Evolutionary conservation across 768 basidiomycete genomes (phyloP).

Genomic region (Antrodiella citrinella): DNA sequence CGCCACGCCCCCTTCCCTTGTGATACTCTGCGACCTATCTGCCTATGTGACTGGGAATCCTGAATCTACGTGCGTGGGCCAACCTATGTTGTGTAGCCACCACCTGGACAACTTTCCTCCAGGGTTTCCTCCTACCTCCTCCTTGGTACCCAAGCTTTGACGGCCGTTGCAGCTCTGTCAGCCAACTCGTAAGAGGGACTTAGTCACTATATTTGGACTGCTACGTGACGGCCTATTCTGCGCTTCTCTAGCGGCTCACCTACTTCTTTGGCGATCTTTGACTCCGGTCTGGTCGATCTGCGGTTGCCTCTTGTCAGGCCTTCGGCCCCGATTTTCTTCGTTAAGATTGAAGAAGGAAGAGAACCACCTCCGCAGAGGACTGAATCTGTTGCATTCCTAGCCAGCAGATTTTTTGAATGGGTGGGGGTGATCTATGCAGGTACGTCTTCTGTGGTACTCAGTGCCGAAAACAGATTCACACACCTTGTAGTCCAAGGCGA

Average conservation of each 20-base stretch:
- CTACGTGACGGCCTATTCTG: constrained; percentile 3
- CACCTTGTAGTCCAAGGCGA: too few species aligned
- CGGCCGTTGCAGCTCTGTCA: constrained; percentile 30
- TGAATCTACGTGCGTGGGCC: constrained; percentile 16
- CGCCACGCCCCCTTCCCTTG: constrained; percentile 35
- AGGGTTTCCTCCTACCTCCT: constrained; percentile 44
- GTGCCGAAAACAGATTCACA: too few species aligned
- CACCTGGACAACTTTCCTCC: constrained; percentile 4
- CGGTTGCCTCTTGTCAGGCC: constrained; percentile 18
- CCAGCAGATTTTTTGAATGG: constrained; percentile 51
- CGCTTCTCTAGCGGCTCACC: constrained; percentile 13
- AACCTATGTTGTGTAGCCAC: not conserved
- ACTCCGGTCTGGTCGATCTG: constrained; percentile 35
- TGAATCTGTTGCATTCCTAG: constrained; percentile 32
- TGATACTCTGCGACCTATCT: constrained; percentile 56
- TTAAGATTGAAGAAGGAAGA: constrained; percentile 1
- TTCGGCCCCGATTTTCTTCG: constrained; percentile 3
- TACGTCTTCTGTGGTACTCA: too few species aligned
- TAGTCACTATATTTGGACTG: too few species aligned
- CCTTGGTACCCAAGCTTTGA: constrained; percentile 39
- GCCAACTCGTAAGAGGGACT: constrained; percentile 15
- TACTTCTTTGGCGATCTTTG: constrained; percentile 46
- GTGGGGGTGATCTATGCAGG: constrained; percentile 26
- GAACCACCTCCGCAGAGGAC: constrained; percentile 9
- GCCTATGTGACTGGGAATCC: constrained; percentile 34